Evolutionary conservation across 371 early-diverging fungal genomes (phyloP), one percentile per base, ranked within the genome.

Genomic region (Smittium mucronatum): DNA sequence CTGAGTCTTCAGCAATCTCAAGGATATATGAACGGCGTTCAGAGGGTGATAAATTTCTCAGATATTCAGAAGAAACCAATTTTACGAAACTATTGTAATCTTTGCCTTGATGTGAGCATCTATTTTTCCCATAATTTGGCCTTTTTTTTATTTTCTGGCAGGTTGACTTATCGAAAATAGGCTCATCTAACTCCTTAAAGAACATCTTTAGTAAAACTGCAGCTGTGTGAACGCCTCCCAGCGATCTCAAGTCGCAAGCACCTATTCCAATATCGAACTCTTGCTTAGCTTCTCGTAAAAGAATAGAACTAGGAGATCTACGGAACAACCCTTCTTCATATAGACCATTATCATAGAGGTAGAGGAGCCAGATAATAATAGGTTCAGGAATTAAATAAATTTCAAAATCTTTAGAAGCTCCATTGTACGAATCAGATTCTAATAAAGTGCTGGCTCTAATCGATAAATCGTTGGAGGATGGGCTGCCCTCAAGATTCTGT

Each of bases 311-410:
- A 2, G 97, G 93, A 26, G 93, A 93, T 57, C 91, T 84, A 32
- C 97, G 80, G 71, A 96, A 96, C 2, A 96, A 73, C 16, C 97
- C 97, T 73, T 95, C 94, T 33, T 86, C 84, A 28, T 86, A 82
- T 69, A 93, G 74, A 0, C 92, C 89, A 33, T 84, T 60, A 2
- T 70, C 70, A 57, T 79, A 57, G 30, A 89, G 72, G 71, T 70
- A 85, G 29, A 74, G 70, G 5, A 87, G 80, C 71, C 85, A 85
- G 26, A 88, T 86, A 60, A 72, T 76, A 21, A 89, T 76, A 2
- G 88, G 83, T 25, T 70, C 67, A 0, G 90, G 90, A 21, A 88
- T 66, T 0, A 84, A 83, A n/a, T 33, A 65, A n/a, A 34, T 33
- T 36, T 65, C 32, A 33, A n/a, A 15, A 2, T 34, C 34, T 2